Base-by-base conservation (phyloP, 306 rosid genomes). In the Castanopsis chinensis region DNA sequence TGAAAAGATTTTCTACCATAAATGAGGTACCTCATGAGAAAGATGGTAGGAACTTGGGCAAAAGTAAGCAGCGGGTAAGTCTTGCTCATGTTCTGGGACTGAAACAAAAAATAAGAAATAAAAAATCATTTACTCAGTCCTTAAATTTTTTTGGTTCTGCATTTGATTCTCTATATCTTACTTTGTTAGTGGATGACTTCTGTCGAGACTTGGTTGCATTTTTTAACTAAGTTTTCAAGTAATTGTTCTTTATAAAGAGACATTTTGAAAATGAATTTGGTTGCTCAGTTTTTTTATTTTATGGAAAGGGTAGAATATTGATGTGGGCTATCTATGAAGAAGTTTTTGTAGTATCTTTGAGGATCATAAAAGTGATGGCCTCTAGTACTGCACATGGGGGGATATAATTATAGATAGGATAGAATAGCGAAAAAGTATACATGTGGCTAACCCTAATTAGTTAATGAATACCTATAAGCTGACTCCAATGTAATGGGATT, bases 1-100 rank as follows among this genome's bases (percentile, higher is more conserved):
- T 82, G 72, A 91, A 85, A 82, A 82, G 90, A 68, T 78, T 84
- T 78, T 60, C 87, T 52, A 76, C 45, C 84, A 5, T 85, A 73
- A 85, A 83, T 71, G 92, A 85, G 20, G 71, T 77, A 72, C 88
- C 94, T 52, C 92, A 90, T 3, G 90, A 85, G 84, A 86, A 87
- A 76, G 91, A 83, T 77, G 90, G 82, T 28, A 78, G 78, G 73
- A 76, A 65, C 80, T 86, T 84, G 41, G 83, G 53, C 79, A 91
- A 89, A 87, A 85, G 56, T 78, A 85, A 75, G 83, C 86, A 82
- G 53, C 88, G 86, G 88, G 96, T 91, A 82, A 69, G 60, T 75
- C 28, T 45, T 69, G 23, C n/a, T 78, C 73, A 25, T 5, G 17
- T 74, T 76, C 45, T 59, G 35, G 52, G 37, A 71, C 58, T 73